phyloP scores from a whole-genome alignment of 2,329 filamentous ascomycete species.

The Mariannaea sp. region DNA sequence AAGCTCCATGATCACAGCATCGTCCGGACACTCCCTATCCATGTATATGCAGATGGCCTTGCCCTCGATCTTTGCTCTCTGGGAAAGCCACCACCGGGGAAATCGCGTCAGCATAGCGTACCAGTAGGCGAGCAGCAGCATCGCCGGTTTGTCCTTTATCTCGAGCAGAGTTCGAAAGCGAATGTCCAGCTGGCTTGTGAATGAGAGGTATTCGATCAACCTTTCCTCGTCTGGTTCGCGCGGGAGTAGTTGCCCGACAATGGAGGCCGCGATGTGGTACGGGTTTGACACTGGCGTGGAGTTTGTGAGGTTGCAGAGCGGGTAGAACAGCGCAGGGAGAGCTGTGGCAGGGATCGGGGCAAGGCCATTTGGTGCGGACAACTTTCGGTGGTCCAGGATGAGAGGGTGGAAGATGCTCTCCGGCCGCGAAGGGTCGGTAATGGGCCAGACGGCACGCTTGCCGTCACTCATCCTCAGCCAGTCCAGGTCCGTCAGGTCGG shows the following conservation, averaged over 20 bases:
- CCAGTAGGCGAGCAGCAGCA: constrained; percentile 63
- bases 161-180: constrained; percentile 52
- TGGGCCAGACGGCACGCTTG: constrained; percentile 58
- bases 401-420: constrained; percentile 53
- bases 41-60: constrained; percentile 52
- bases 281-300: constrained; percentile 36
- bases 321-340: constrained; percentile 43
- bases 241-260: constrained; percentile 46
- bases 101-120: constrained; percentile 52
- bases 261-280: constrained; percentile 42
- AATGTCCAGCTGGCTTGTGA: constrained; percentile 51
- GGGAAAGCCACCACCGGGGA: constrained; percentile 53
- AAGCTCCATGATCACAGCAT: constrained; percentile 22
- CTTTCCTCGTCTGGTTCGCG: constrained; percentile 46
- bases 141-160: constrained; percentile 55
- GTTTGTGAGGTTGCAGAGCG: constrained; percentile 35
- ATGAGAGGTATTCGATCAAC: constrained; percentile 51
- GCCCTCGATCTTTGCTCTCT: constrained; percentile 54
- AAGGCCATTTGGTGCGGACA: constrained; percentile 15
- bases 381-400: constrained; percentile 7
- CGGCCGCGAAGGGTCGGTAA: constrained; percentile 53
- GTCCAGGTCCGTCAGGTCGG: constrained; percentile 52
- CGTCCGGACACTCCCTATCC: constrained; percentile 27
- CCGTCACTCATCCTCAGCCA: constrained; percentile 63
- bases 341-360: constrained; percentile 15